Evolutionary conservation across 73 alveolate species (phyloP).

Genomic region (Effrenium voratum): DNA sequence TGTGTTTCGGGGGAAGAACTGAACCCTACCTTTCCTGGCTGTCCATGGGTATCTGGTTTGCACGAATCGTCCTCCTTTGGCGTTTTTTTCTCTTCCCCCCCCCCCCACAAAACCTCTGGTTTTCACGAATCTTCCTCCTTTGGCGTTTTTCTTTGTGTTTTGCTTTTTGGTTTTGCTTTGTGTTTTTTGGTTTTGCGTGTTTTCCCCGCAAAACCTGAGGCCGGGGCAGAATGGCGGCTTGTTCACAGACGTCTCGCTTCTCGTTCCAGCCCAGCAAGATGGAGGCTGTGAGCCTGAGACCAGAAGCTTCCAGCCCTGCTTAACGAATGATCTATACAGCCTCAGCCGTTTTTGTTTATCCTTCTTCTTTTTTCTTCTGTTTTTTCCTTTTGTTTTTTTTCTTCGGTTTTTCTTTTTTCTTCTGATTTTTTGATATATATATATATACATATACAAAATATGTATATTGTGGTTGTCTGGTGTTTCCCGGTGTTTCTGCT

Average conservation of each 20-base stretch:
- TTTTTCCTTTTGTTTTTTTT: neutral
- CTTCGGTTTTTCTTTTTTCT: neutral
- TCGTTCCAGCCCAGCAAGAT: slow-evolving; percentile 60
- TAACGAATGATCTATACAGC: neutral
- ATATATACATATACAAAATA: neutral
- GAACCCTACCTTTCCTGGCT: too few species aligned
- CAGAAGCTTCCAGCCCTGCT: neutral
- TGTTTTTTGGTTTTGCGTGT: too few species aligned
- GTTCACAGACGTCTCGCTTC: slow-evolving; percentile 81
- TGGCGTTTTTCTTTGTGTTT: neutral
- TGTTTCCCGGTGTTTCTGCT: neutral
- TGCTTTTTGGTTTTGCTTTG: neutral
- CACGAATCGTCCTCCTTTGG: too few species aligned
- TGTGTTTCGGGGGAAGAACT: too few species aligned
- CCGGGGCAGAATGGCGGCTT: slow-evolving; percentile 53
- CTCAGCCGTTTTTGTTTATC: neutral
- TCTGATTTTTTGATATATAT: neutral
- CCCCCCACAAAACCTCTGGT: too few species aligned
- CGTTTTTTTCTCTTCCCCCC: too few species aligned
- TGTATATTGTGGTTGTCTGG: neutral
- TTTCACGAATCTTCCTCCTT: too few species aligned
- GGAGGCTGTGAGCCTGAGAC: slow-evolving; percentile 28
- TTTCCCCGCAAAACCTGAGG: neutral
- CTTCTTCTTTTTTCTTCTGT: neutral
- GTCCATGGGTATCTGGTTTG: too few species aligned